Base-by-base conservation (phyloP, 2,329 filamentous ascomycete species). In the Colletotrichum navitas region DNA sequence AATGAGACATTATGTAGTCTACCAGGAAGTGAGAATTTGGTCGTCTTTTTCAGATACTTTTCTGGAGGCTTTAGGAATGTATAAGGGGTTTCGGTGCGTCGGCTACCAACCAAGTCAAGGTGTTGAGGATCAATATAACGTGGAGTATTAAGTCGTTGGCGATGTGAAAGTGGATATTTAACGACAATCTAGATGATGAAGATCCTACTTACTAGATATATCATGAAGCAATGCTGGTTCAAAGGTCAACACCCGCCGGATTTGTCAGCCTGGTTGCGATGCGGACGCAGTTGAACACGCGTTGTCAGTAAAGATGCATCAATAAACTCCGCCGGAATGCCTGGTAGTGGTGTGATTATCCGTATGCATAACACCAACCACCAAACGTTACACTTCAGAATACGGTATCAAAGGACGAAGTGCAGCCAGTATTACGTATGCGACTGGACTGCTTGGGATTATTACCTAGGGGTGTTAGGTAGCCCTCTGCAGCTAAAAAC, bases 1-100 rank as follows among this genome's bases (percentile, higher is more conserved):
- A 24, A n/a, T 69, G 66, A 39, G 66, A 12, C 66, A 69, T 66
- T 14, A 7, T 45, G 32, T 12, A 36, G 32, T 21, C 26, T 10
- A 36, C 12, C 10, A 18, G 2, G 14, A 18, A 7, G 14, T 14
- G 2, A 10, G 6, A 6, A 43, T 8, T 8, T 3, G 41, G 18
- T 16, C 3, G 41, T 8, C 14, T 14, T 18, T n/a, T n/a, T 60
- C 3, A 18, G 14, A 10, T 3, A 5, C 39, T 18, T 5, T 36
- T 8, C 11, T n/a, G 41, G 16, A 14, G 10, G 26, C 2, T 32
- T 18, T 49, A 7, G 3, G 2, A 1, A 36, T 8, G 32, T 41
- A 7, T 4, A 24, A 6, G 5, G 10, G 52, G 5, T 24, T n/a
- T 21, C 5, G 8, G 32, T 12, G 32, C 5, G 10, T 29, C 7